These are phyloP conservation scores for Cerioporus squamosus DNA, from an alignment of 1,284 basidiomycete species.

Conservation along the genomic window DNA sequence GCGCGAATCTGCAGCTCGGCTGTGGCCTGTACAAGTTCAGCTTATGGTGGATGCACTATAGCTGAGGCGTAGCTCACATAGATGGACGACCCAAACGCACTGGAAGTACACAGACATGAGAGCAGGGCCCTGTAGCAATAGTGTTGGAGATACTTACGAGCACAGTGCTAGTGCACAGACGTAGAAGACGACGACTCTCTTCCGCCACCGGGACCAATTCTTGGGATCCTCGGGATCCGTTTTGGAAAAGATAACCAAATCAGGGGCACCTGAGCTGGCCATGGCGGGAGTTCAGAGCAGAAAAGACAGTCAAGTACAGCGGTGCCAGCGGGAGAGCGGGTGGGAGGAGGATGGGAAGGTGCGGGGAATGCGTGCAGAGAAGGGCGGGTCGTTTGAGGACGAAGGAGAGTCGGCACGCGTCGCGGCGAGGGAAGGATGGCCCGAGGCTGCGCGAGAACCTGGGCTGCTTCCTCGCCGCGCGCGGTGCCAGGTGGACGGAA, in stretches of 20 bases:
- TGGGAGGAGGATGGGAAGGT: neutral
- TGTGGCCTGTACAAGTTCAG: conserved; percentile 23
- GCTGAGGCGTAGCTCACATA: conserved; percentile 6
- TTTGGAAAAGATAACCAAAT: conserved; percentile 12
- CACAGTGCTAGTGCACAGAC: conserved; percentile 8
- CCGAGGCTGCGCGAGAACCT: too few species aligned
- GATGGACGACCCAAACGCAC: conserved; percentile 17
- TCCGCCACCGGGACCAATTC: conserved; percentile 15
- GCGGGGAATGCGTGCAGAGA: too few species aligned
- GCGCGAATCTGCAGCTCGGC: conserved; percentile 27
- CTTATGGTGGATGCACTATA: neutral
- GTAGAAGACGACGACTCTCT: conserved; percentile 3
- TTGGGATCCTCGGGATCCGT: conserved; percentile 14
- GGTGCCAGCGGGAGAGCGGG: neutral
- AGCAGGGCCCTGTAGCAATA: neutral
- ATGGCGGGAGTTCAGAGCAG: neutral
- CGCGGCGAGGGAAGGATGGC: too few species aligned
- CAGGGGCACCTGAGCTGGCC: neutral
- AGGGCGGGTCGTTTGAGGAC: too few species aligned
- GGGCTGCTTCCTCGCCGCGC: too few species aligned
- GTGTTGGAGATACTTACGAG: neutral
- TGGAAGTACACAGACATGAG: neutral
- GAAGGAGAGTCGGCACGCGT: too few species aligned
- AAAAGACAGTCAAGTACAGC: neutral
- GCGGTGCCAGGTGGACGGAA: too few species aligned